Evolutionary conservation across 2,329 filamentous ascomycete species (phyloP), one percentile per base, ranked within the genome.

Genomic region (Graphiopsis chlorocephala): DNA sequence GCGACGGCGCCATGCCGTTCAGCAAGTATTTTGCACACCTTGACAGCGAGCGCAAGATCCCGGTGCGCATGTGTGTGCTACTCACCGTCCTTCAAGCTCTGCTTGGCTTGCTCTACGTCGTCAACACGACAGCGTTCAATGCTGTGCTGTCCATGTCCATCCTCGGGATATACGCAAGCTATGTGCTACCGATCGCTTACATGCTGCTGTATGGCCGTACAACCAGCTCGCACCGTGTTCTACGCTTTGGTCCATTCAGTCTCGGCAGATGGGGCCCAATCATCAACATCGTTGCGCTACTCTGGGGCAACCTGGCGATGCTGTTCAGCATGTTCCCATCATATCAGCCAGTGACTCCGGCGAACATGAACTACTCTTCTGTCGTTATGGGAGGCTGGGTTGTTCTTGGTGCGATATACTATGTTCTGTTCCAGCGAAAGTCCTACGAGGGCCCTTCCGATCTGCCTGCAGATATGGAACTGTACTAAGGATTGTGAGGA

Each of bases 81-180:
- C 68, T 81, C 10, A 83, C 80, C 0, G 68, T 81, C 1, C 75
- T 82, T 4, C 78, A 83, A 53, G 79, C 82, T 78, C 74, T 83
- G 2, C 77, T 84, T 0, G 81, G 81, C 0, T 70, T 84, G 17
- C 82, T 84, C 70, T 82, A 83, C 60, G 73, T 84, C 2, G 82
- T 81, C 6, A 80, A 76, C 59, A 76, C 77, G 1, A 79, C 76
- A 42, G 81, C 82, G 1, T 84, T 84, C 69, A 81, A 78, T 0
- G 81, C 81, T 1, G 83, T 84, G 62, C 78, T 81, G 12, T 83
- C 81, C 0, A 84, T 86, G 2, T 84, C 84, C 3, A 84, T 86
- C 17, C 84, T 86, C 58, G 83, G 80, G 0, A 76, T 87, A 29
- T 83, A 85, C 0, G 78, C 84, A 7, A 82, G 80, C 0, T 87